Conservation (phyloP, 441 rosid species). For the Euphorbia celastroides region DNA sequence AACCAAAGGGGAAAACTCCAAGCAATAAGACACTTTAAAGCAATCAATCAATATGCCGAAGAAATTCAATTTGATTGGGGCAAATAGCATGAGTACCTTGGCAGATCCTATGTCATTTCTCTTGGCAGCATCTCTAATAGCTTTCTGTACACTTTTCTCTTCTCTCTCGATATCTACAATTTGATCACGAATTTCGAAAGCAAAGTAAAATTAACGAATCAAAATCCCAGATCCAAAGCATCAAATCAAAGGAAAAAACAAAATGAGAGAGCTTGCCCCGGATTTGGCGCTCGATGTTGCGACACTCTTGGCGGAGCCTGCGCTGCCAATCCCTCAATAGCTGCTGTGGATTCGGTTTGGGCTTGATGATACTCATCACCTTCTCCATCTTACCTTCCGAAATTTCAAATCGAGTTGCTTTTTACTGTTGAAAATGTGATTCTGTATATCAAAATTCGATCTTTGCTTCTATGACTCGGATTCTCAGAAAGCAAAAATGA, state of each 20-base stretch:
- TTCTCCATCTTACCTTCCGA: constrained; percentile 42
- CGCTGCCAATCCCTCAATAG: constrained; percentile 87
- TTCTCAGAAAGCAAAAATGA: too few species aligned
- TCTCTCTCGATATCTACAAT: constrained; percentile 74
- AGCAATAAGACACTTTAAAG: not conserved
- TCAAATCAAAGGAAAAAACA: too few species aligned
- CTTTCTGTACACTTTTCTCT: constrained; percentile 80
- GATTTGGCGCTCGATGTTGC: constrained; percentile 89
- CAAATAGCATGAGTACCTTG: constrained; percentile 41
- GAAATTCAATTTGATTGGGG: too few species aligned
- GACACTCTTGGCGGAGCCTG: constrained; percentile 73
- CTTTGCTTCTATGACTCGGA: too few species aligned
- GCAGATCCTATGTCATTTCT: constrained; percentile 86
- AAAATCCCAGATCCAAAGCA: constrained; percentile 14
- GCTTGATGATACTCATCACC: constrained; percentile 63
- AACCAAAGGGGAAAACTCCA: not conserved
- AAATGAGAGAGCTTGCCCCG: constrained; percentile 36
- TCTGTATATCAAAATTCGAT: too few species aligned
- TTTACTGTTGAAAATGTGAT: too few species aligned
- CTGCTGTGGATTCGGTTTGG: constrained; percentile 71
- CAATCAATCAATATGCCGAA: not conserved
- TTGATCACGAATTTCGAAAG: constrained; percentile 2
- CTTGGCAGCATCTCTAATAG: constrained; percentile 85
- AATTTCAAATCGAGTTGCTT: too few species aligned
- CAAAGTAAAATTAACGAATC: constrained; percentile 3